phyloP scores from a whole-genome alignment of 2,329 filamentous ascomycete species.

The Phialophora verrucosa region DNA sequence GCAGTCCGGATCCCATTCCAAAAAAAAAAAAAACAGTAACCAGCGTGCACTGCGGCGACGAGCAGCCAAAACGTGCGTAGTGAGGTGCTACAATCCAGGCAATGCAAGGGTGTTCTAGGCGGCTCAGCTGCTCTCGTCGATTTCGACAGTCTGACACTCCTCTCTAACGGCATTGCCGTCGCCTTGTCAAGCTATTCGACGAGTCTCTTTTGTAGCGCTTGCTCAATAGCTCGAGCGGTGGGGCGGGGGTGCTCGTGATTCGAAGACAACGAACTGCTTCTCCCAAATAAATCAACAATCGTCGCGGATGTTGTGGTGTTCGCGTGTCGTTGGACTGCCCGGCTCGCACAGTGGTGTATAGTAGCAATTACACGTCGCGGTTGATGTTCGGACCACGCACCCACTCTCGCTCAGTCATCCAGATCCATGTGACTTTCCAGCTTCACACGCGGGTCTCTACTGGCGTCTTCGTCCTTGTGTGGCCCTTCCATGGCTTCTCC shows the following conservation, averaged over 20 bases:
- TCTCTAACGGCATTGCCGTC: not conserved
- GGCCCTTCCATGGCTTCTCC: not conserved
- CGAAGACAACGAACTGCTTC: not conserved
- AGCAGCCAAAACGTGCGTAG: not conserved
- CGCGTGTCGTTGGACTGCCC: not conserved
- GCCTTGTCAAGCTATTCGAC: not conserved
- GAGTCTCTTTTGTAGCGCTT: not conserved
- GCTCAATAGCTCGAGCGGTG: not conserved
- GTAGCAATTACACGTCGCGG: not conserved
- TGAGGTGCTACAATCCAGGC: not conserved
- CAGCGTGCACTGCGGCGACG: not conserved
- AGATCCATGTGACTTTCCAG: constrained; percentile 22
- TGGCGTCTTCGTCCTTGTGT: not conserved
- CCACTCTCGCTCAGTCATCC: constrained; percentile 14
- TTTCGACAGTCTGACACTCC: not conserved
- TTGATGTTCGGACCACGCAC: not conserved
- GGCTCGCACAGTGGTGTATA: not conserved
- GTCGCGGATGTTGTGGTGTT: not conserved
- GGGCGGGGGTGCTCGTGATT: not conserved
- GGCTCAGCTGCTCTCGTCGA: not conserved
- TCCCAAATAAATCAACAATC: not conserved
- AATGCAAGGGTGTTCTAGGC: not conserved
- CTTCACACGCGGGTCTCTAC: constrained; percentile 4
- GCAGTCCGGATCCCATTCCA: not conserved
- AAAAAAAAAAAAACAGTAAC: not conserved